Evolutionary conservation across 306 rosid genomes (phyloP).

Genomic region (Gastrolobium villosum): DNA sequence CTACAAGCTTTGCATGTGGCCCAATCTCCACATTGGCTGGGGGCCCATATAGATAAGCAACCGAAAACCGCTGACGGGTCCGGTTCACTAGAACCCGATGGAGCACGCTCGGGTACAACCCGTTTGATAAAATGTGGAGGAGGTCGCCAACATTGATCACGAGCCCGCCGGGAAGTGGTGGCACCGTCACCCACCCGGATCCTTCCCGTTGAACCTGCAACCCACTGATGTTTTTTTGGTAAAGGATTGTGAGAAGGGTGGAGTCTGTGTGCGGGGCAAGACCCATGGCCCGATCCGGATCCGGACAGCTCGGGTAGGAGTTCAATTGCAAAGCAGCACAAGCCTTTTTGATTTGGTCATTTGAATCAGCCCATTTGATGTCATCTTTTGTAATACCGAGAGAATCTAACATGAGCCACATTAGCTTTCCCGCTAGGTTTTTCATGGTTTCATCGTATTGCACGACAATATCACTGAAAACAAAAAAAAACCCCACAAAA

Average conservation of each 20-base stretch:
- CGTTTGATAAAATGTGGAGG: conserved; percentile 83
- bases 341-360: conserved; percentile 53
- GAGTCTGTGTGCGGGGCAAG: conserved; percentile 92
- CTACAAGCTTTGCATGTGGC: conserved; percentile 66
- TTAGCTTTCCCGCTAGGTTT: conserved; percentile 70
- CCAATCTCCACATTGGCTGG: conserved; percentile 64
- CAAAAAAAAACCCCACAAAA: neutral
- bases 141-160: conserved; percentile 79
- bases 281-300: conserved; percentile 97
- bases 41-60: conserved; percentile 84
- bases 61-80: conserved; percentile 61
- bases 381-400: conserved; percentile 72
- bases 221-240: conserved; percentile 82
- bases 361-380: conserved; percentile 73
- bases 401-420: conserved; percentile 77
- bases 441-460: conserved; percentile 74
- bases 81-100: conserved; percentile 89
- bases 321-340: conserved; percentile 76
- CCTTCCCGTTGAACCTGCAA: conserved; percentile 75
- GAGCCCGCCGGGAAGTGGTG: conserved; percentile 51
- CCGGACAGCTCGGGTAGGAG: conserved; percentile 88
- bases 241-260: conserved; percentile 72
- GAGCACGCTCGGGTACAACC: conserved; percentile 70
- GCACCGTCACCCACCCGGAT: conserved; percentile 76
- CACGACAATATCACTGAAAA: conserved; percentile 61